phyloP scores from a whole-genome alignment of 768 basidiomycete species.

The Boletus pseudopeckii region DNA sequence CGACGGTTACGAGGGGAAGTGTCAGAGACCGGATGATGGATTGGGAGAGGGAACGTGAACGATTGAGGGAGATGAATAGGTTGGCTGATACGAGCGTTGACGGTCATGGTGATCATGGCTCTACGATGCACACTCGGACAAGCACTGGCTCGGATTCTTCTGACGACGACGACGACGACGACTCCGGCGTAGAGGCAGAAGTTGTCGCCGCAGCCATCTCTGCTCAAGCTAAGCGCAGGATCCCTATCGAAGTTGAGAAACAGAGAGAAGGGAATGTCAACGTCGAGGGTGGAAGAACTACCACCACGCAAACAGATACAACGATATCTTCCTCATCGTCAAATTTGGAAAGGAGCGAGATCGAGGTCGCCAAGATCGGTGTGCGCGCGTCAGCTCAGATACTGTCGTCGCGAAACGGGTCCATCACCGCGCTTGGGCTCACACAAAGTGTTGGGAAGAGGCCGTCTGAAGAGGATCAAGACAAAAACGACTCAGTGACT shows the following conservation, averaged over 20 bases:
- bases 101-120: slow-evolving; percentile 37
- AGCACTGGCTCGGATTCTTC: slow-evolving; percentile 17
- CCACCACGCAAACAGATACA: slow-evolving; percentile 11
- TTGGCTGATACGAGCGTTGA: slow-evolving; percentile 52
- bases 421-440: slow-evolving; percentile 14
- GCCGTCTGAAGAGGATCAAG: slow-evolving; percentile 4
- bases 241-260: not conserved
- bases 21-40: slow-evolving; percentile 64
- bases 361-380: slow-evolving; percentile 30
- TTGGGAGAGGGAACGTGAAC: slow-evolving; percentile 71
- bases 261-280: not conserved
- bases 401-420: slow-evolving; percentile 23
- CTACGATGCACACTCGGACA: slow-evolving; percentile 18
- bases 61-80: slow-evolving; percentile 65
- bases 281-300: slow-evolving; percentile 4
- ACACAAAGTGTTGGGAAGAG: slow-evolving; percentile 9
- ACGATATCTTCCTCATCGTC: slow-evolving; percentile 20
- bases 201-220: slow-evolving; percentile 22
- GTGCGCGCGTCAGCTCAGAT: slow-evolving; percentile 30
- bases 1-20: slow-evolving; percentile 26
- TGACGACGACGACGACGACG: slow-evolving; percentile 31
- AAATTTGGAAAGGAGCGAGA: slow-evolving; percentile 25
- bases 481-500: slow-evolving; percentile 10
- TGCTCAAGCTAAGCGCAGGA: slow-evolving; percentile 2
- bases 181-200: slow-evolving; percentile 25